A percentile compares a stretch with the other conserved stretches of the same genome.
Conservation (phyloP, 169 alveolate genomes). For the Blepharisma undulans region DNA sequence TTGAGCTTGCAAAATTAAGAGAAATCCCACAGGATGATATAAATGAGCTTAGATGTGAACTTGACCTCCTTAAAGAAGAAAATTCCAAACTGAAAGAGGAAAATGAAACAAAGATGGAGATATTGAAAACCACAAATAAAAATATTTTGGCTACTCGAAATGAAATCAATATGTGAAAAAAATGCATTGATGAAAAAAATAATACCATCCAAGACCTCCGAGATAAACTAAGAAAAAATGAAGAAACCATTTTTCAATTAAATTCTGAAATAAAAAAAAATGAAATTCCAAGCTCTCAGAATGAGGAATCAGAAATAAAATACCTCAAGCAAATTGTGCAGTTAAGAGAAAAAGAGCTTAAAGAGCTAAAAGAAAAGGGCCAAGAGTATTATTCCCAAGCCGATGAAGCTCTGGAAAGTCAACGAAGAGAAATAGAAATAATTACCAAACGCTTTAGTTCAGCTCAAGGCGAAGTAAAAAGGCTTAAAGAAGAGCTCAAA, state of each 20-base stretch:
- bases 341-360: slow-evolving; percentile 30
- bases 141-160: slow-evolving; percentile 27
- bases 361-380: slow-evolving; percentile 30
- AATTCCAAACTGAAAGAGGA: not conserved
- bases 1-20: not conserved
- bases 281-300: not conserved
- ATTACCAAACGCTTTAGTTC: slow-evolving; percentile 25
- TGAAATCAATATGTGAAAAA: slow-evolving; percentile 41
- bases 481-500: slow-evolving; percentile 29
- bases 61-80: not conserved
- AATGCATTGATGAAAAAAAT: slow-evolving; percentile 38
- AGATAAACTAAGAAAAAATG: slow-evolving; percentile 26
- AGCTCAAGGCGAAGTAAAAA: slow-evolving; percentile 19
- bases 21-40: not conserved
- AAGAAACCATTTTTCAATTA: not conserved
- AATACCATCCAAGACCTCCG: slow-evolving; percentile 14
- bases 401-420: slow-evolving; percentile 27
- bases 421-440: slow-evolving; percentile 21
- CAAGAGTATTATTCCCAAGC: slow-evolving; percentile 35
- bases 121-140: slow-evolving; percentile 39
- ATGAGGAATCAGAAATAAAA: slow-evolving; percentile 5
- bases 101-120: slow-evolving; percentile 33
- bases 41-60: not conserved
- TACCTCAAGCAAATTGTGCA: slow-evolving; percentile 17
- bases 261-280: not conserved